phyloP scores from a whole-genome alignment of 768 basidiomycete genomes.

The Xanthoconium stramineum region DNA sequence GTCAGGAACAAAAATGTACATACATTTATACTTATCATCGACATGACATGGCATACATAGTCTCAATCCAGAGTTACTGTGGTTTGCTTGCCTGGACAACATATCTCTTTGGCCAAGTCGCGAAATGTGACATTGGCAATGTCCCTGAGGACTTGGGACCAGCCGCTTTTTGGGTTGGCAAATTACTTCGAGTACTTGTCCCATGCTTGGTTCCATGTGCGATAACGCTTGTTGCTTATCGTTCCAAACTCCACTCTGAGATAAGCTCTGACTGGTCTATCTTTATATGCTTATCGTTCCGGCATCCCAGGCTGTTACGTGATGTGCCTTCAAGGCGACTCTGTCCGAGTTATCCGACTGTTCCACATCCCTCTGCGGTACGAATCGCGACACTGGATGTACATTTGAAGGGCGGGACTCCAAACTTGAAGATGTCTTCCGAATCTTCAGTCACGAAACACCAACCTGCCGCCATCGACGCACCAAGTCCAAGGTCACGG shows the following conservation, averaged over 20 bases:
- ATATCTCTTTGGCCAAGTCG: too few relatives aligned
- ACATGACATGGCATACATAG: too few relatives aligned
- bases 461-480: slow-evolving; percentile 16
- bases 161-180: too few relatives aligned
- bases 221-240: neutral
- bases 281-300: neutral
- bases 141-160: too few relatives aligned
- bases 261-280: neutral
- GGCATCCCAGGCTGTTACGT: neutral
- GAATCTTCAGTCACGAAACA: slow-evolving; percentile 9
- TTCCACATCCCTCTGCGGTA: neutral
- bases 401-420: neutral
- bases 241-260: neutral
- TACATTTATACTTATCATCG: too few relatives aligned
- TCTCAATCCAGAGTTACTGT: too few relatives aligned
- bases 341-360: neutral
- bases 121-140: too few relatives aligned
- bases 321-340: neutral
- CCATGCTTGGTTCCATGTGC: neutral
- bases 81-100: too few relatives aligned
- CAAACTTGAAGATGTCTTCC: slow-evolving; percentile 14
- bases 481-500: slow-evolving; percentile 7
- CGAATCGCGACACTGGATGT: neutral
- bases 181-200: too few relatives aligned
- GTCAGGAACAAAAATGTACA: too few relatives aligned